Percentiles rank a stretch among this genome's conserved stretches.
Evolutionary conservation across 176 grass and related monocot genomes (phyloP).

Genomic region (Microstegium vimineum): DNA sequence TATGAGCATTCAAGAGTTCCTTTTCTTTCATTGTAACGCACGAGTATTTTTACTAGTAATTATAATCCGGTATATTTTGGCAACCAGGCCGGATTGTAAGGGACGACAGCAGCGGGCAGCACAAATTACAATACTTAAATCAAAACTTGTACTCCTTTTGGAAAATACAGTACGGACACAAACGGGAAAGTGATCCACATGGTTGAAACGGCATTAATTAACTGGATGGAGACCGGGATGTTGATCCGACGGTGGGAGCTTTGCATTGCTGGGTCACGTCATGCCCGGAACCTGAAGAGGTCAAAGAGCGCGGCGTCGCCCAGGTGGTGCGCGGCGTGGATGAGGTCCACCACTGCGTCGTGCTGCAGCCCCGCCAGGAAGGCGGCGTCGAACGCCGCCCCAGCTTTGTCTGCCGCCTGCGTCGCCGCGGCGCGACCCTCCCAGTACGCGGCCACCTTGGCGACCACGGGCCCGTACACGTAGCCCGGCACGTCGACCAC

Average conservation of each 20-base stretch:
- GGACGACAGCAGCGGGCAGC: too few relatives aligned
- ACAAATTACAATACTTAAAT: too few relatives aligned
- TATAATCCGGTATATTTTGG: too few relatives aligned
- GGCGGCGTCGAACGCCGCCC: neutral
- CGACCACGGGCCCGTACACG: conserved; percentile 6
- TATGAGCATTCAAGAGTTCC: too few relatives aligned
- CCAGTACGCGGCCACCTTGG: conserved; percentile 28
- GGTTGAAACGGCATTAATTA: neutral
- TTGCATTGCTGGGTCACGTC: too few relatives aligned
- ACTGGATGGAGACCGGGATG: neutral
- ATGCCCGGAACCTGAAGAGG: neutral
- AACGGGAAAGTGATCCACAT: neutral
- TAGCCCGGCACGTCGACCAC: conserved; percentile 26
- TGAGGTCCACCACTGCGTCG: conserved; percentile 30
- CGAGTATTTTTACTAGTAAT: too few relatives aligned
- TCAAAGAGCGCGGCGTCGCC: conserved; percentile 10
- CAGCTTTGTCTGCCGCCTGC: neutral
- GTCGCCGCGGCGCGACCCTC: too few relatives aligned
- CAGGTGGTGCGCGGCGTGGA: conserved; percentile 34
- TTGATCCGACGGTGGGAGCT: neutral
- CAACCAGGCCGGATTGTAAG: too few relatives aligned
- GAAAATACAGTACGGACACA: neutral
- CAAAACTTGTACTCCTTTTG: too few relatives aligned
- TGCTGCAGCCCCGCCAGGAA: conserved; percentile 20
- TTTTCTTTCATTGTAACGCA: too few relatives aligned